A percentile compares a stretch with the other conserved stretches of the same genome.
These are phyloP conservation scores for Mortierella hygrophila DNA, from an alignment of 192 early-diverging fungal species.

Conservation along the genomic window DNA sequence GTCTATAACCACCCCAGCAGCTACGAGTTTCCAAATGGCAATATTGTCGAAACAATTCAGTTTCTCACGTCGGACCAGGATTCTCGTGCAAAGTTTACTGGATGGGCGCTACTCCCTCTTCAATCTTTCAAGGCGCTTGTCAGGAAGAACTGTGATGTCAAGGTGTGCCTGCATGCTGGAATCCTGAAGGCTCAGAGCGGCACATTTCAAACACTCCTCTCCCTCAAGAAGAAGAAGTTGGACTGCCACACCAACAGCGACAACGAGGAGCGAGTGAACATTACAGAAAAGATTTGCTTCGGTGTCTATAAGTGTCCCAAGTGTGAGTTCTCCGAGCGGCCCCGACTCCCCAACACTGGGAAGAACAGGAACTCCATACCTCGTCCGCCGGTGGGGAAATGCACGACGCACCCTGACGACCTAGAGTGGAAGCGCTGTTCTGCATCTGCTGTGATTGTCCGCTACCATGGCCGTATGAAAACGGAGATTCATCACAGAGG, in stretches of 20 bases:
- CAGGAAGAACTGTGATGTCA: conserved; percentile 3
- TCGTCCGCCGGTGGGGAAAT: conserved; percentile 3
- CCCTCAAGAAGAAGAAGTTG: conserved; percentile 3
- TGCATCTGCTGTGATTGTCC: not conserved
- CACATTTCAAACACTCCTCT: not conserved
- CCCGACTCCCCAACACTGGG: not conserved
- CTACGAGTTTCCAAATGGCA: not conserved
- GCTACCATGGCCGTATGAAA: not conserved
- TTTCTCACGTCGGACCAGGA: conserved; percentile 5
- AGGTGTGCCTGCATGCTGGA: not conserved
- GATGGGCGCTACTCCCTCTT: conserved; percentile 3
- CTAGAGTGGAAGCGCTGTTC: not conserved
- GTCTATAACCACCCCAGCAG: not conserved
- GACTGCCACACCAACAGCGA: not conserved
- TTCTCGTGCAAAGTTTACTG: not conserved
- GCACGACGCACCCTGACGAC: not conserved
- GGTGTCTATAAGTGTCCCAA: conserved; percentile 3
- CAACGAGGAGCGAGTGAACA: not conserved
- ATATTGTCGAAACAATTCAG: not conserved
- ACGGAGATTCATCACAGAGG: conserved; percentile 2
- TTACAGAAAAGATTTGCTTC: conserved; percentile 7
- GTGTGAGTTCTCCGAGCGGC: conserved; percentile 1
- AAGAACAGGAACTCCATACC: not conserved
- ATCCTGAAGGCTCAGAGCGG: not conserved
- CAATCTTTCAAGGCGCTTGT: not conserved